Base-by-base conservation (phyloP, 805 yeast genomes). In the Dipodascus albidus region DNA sequence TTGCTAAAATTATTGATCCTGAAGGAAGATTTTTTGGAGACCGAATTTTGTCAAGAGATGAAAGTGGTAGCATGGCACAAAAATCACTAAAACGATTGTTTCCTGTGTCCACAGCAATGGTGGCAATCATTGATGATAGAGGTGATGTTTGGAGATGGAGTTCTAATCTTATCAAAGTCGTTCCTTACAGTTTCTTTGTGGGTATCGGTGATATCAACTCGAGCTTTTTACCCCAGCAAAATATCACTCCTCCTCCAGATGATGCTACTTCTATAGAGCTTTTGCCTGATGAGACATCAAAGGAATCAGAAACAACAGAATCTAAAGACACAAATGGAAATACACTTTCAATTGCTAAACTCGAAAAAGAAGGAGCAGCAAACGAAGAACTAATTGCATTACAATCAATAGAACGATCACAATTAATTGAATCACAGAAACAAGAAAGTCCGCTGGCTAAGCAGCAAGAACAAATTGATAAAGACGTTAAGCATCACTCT, bases 71-170 rank as follows among this genome's bases (percentile, higher is more conserved):
- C 3, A 69, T 91, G 57, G 84, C 96, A 1, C 96, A 87, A 59
- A 93, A 93, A 64, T 87, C 91, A 38, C 72, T 93, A 56, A 83
- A 85, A 62, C 74, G 98, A 57, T 73, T 93, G 53, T 93, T 93
- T 62, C 99, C 99, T 0, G 95, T 91, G 1, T 96, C 91, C 59
- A 95, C 95, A 22, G 84, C 95, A 17, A 85, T 93, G 96, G 99
- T 93, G 31, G 93, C 87, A 1, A 83, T 93, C 49, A 93, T 93
- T 55, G 99, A 93, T 67, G 99, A 93, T 67, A 78, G 99, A 65
- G 99, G 97, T 2, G 99, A 93, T 67, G 99, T 93, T 20, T 93
- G 99, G 99, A 87, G 86, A 63, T 93, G 99, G 99, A 86, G 88
- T 59, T 82, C 85, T 11, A 90, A 93, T 64, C 71, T 93, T 60